Base-by-base conservation (phyloP, 2,329 filamentous ascomycete genomes). In the Fusarium bactridioides region DNA sequence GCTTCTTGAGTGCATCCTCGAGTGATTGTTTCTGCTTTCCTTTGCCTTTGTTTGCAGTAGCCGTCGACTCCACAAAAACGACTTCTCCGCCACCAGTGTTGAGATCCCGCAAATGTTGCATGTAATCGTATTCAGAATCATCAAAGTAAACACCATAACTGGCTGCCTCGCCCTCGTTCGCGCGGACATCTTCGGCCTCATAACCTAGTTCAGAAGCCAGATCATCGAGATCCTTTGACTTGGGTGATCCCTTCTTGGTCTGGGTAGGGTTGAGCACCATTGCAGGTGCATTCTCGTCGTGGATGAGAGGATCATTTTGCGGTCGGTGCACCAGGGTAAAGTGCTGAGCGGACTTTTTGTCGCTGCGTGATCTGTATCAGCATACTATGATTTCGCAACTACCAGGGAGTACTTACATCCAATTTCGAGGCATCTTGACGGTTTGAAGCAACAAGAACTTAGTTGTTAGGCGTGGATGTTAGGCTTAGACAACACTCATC, bases 91-190 rank as follows among this genome's bases (percentile, higher is more conserved):
- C 89, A 10, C 88, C 94, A 47, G 85, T 82, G 64, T 91, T 91
- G n/a, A 99, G 84, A 77, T 98, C 96, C 61, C 94, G 92, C 87
- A 99, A 86, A 83, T 99, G 96, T 82, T 99, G 96, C 96, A 99
- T 99, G 84, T 99, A 99, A 83, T 99, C 96, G 83, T 99, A 99
- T 79, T 94, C 89, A 73, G 93, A 92, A 83, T 99, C 96, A 82
- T 99, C 97, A 82, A 88, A 99, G 86, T 93, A 99, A 73, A 99
- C 90, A 72, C 96, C 96, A 82, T 98, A 90, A 80, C 93, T 93
- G 74, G 97, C 96, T 13, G 97, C 96, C 84, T 99, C 95, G 77
- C 97, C 97, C 83, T 99, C 96, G 81, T 99, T 98, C 63, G 90
- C 88, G 75, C 95, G 91, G 73, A 97, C 90, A 67, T 83, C 84